Evolutionary conservation across 495 filamentous ascomycete species (phyloP).

Genomic region (Massariosphaeria phaeospora): DNA sequence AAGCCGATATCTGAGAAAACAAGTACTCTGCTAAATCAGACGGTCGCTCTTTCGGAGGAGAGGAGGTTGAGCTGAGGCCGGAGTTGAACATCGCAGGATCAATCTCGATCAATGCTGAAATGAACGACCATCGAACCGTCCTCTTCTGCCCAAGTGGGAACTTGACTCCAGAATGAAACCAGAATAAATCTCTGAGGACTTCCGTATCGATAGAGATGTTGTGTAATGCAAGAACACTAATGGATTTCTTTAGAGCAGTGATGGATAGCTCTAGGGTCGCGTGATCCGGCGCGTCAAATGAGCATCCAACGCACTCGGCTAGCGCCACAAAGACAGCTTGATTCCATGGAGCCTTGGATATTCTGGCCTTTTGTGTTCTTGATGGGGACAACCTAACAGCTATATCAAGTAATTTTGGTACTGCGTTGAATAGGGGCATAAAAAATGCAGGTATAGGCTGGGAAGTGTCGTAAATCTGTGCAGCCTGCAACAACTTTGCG

Average conservation of each 20-base stretch:
- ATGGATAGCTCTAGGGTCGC: slow-evolving; percentile 4
- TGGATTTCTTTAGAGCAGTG: slow-evolving; percentile 1
- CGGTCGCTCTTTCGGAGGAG: neutral
- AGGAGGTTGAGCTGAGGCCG: neutral
- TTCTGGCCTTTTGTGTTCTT: slow-evolving; percentile 23
- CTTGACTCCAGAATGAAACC: slow-evolving; percentile 24
- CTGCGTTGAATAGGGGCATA: slow-evolving; percentile 12
- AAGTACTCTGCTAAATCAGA: slow-evolving; percentile 18
- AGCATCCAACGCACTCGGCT: slow-evolving; percentile 29
- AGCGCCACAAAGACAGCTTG: slow-evolving; percentile 36
- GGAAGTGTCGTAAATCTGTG: slow-evolving; percentile 12
- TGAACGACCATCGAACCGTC: slow-evolving; percentile 20
- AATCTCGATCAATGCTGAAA: slow-evolving; percentile 18
- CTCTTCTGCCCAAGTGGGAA: slow-evolving; percentile 2
- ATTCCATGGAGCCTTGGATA: slow-evolving; percentile 36
- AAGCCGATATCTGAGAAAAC: slow-evolving; percentile 21
- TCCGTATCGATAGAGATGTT: slow-evolving; percentile 10
- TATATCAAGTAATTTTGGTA: slow-evolving; percentile 36
- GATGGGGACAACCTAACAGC: slow-evolving; percentile 28
- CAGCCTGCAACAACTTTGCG: slow-evolving; percentile 22
- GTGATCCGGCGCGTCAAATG: slow-evolving; percentile 13
- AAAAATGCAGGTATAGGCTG: slow-evolving; percentile 9
- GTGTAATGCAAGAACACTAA: slow-evolving; percentile 6
- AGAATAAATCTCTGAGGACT: slow-evolving; percentile 23
- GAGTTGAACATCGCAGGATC: slow-evolving; percentile 25